A percentile compares a stretch with the other conserved stretches of the same genome.
Evolutionary conservation across 768 basidiomycete species (phyloP).

Genomic region (Amanita pallidorosea): DNA sequence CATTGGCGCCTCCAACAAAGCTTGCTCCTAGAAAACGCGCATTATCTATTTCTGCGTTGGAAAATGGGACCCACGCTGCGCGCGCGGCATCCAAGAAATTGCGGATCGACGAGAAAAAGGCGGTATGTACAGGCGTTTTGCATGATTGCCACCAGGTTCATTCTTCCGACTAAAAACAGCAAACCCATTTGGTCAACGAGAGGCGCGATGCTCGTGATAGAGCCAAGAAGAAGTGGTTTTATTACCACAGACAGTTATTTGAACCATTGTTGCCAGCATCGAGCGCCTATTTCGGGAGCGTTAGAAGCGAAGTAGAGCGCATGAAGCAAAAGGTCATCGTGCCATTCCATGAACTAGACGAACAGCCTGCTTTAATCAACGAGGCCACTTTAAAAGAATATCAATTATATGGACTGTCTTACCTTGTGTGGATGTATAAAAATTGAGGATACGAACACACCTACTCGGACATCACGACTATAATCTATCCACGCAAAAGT

Average conservation of each 20-base stretch:
- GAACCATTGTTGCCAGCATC: conserved; percentile 32
- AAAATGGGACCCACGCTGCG: background rate
- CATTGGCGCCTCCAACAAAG: background rate
- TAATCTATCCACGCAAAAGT: background rate
- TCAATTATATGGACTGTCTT: conserved; percentile 57
- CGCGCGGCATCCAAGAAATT: conserved; percentile 14
- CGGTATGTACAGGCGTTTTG: conserved; percentile 17
- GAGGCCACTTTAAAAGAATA: conserved; percentile 64
- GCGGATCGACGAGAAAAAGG: conserved; percentile 24
- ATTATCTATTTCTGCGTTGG: conserved; percentile 1
- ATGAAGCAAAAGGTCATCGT: conserved; percentile 14
- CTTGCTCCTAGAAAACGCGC: conserved; percentile 4
- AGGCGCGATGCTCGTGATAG: conserved; percentile 27
- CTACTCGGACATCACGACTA: background rate
- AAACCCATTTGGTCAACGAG: conserved; percentile 26
- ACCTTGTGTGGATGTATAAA: conserved; percentile 53
- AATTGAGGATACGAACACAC: background rate
- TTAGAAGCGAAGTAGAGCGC: conserved; percentile 19
- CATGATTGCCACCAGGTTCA: background rate
- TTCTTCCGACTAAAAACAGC: conserved; percentile 16
- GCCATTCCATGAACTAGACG: conserved; percentile 26
- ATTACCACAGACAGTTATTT: conserved; percentile 32
- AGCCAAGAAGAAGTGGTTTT: conserved; percentile 34
- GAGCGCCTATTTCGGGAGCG: conserved; percentile 22
- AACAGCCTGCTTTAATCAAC: conserved; percentile 39